phyloP scores from a whole-genome alignment of 2,329 filamentous ascomycete genomes.

The Hortaea werneckii region DNA sequence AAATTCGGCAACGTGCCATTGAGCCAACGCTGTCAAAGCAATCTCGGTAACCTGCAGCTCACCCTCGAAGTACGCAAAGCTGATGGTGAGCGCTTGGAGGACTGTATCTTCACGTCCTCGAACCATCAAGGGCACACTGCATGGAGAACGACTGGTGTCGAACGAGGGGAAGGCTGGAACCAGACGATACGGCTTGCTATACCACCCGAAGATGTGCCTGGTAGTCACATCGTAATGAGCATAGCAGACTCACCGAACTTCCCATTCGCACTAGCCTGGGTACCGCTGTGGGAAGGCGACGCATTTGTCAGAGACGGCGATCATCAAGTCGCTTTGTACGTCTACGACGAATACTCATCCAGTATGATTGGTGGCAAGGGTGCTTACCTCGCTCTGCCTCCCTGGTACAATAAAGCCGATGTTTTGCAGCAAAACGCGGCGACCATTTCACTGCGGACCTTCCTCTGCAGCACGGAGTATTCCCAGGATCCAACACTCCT shows the following conservation, averaged over 20 bases:
- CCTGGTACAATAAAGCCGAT: slow-evolving; percentile 63
- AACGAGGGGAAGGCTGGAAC: slow-evolving; percentile 74
- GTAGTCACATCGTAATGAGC: slow-evolving; percentile 80
- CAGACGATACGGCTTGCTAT: slow-evolving; percentile 78
- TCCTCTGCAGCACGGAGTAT: slow-evolving; percentile 87
- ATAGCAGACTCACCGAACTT: slow-evolving; percentile 76
- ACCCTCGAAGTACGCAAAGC: slow-evolving; percentile 77
- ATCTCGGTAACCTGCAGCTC: slow-evolving; percentile 70
- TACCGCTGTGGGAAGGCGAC: slow-evolving; percentile 86
- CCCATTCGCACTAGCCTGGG: slow-evolving; percentile 83
- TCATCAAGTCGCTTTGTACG: slow-evolving; percentile 75
- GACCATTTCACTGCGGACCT: slow-evolving; percentile 64
- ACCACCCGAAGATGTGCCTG: slow-evolving; percentile 66
- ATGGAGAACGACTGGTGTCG: slow-evolving; percentile 76
- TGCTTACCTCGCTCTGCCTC: slow-evolving; percentile 77
- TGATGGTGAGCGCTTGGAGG: slow-evolving; percentile 71
- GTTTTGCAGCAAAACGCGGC: slow-evolving; percentile 70
- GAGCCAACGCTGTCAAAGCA: slow-evolving; percentile 44
- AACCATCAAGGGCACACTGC: slow-evolving; percentile 70
- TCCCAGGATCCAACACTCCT: slow-evolving; percentile 85
- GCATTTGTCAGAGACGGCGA: slow-evolving; percentile 81
- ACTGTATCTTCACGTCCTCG: slow-evolving; percentile 78
- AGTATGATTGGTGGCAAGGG: slow-evolving; percentile 64
- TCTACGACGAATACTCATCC: slow-evolving; percentile 82
- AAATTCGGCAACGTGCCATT: slow-evolving; percentile 74